Base-by-base conservation (phyloP, 148 eudicot genomes). In the Diospyros kaki region DNA sequence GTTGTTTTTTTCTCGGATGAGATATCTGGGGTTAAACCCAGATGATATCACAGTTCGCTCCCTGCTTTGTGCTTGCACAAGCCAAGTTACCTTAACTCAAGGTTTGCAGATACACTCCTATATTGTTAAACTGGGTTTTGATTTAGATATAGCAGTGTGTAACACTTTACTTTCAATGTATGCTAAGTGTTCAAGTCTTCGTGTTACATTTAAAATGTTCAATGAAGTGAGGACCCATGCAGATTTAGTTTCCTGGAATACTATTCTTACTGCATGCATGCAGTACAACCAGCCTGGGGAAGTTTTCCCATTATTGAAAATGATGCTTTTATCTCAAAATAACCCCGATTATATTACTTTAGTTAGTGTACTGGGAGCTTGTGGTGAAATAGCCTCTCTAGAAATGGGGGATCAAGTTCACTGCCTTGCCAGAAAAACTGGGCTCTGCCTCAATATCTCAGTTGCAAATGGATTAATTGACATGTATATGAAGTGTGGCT, bases 161-260 rank as follows among this genome's bases (percentile, higher is more conserved):
- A 84, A 84, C 69, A 74, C 87, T 39, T 59, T 84, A 73, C 83
- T 84, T 56, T 64, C 81, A 9, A 81, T 82, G 85, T 84, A 77
- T 71, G 78, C 79, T 12, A 82, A 77, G 61, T 84, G 87, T 77
- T 82, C 73, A 9, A 60, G 74, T 10, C 41, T 73, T 15, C 14
- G 4, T 58, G 73, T 62, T 71, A 78, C 84, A 42, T 79, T 76
- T 79, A 77, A 58, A 61, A 70, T 84, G 69, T 84, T 84, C 77
- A 67, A 84, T 9, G 79, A 81, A 42, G 74, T 76, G 8, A 58
- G 10, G 17, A 55, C 52, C 72, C 54, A 52, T 43, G 85, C 83
- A 28, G 82, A 84, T 77, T 43, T 74, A 59, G 80, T 84, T 18
- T 81, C 87, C 51, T 84, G 87, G 87, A 84, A 81, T 77, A 73